Percentiles rank a stretch among this genome's conserved stretches.
phyloP scores from a whole-genome alignment of 2,329 filamentous ascomycete species.

The Colletotrichum neosansevieriae region DNA sequence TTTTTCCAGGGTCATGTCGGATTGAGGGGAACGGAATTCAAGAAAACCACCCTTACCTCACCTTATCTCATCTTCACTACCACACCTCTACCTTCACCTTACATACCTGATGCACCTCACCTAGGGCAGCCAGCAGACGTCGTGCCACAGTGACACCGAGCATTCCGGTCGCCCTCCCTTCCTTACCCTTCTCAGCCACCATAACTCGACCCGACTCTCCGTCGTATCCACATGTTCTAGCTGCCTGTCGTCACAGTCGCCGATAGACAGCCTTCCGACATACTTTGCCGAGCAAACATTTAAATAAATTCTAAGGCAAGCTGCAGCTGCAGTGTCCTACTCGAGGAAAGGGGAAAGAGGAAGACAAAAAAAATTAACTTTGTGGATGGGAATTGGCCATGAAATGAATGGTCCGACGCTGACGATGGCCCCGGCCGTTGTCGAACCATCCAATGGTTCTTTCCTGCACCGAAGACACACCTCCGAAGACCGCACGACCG shows the following conservation, averaged over 20 bases:
- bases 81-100: conserved; percentile 10
- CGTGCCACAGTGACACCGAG: conserved; percentile 39
- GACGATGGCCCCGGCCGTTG: conserved; percentile 55
- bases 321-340: conserved; percentile 28
- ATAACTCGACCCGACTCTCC: conserved; percentile 10
- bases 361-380: background rate
- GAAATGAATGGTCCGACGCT: conserved; percentile 52
- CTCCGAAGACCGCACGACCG: conserved; percentile 46
- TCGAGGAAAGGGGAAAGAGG: background rate
- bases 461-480: conserved; percentile 51
- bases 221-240: conserved; percentile 26
- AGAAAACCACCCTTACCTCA: conserved; percentile 26
- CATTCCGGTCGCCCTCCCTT: conserved; percentile 38
- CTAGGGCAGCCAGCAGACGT: conserved; percentile 19
- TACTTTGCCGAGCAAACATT: background rate
- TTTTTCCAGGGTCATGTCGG: conserved; percentile 14
- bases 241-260: conserved; percentile 19
- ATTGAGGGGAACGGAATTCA: conserved; percentile 13
- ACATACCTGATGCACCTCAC: conserved; percentile 12
- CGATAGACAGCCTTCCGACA: conserved; percentile 12
- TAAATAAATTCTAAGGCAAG: conserved; percentile 1
- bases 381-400: conserved; percentile 44
- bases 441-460: conserved; percentile 44
- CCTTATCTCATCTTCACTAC: conserved; percentile 15
- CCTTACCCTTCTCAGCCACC: conserved; percentile 27